Percentiles rank a stretch among this genome's conserved stretches.
Evolutionary conservation across 164 flowering plant genomes (phyloP).

Genomic region (Sextonia rubra): DNA sequence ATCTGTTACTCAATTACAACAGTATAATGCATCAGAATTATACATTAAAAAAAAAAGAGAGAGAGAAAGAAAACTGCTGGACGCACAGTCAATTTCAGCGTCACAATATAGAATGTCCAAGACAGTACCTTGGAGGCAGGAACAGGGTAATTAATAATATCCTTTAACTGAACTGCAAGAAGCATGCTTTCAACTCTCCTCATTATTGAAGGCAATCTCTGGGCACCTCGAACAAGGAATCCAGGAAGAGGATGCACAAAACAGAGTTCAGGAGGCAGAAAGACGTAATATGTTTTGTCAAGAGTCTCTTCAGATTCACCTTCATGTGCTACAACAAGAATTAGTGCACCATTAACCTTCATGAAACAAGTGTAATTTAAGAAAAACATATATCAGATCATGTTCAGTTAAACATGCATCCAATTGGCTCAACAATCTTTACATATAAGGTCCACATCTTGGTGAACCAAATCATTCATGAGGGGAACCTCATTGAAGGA

Average conservation of each 20-base stretch:
- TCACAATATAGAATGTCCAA: not conserved
- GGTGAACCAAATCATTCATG: too few species aligned
- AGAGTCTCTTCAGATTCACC: slow-evolving; percentile 69
- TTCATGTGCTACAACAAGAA: slow-evolving; percentile 36
- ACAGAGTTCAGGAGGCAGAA: slow-evolving; percentile 94
- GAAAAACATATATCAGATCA: not conserved
- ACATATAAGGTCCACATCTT: too few species aligned
- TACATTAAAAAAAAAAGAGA: slow-evolving; percentile 7
- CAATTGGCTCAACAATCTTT: too few species aligned
- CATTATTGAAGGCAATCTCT: slow-evolving; percentile 92
- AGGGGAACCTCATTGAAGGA: not conserved
- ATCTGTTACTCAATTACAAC: slow-evolving; percentile 40
- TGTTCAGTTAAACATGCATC: too few species aligned
- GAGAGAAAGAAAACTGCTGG: not conserved
- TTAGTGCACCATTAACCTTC: not conserved
- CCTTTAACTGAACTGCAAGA: slow-evolving; percentile 82
- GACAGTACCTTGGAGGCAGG: slow-evolving; percentile 68
- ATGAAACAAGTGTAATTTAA: slow-evolving; percentile 6
- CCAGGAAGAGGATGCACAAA: slow-evolving; percentile 94
- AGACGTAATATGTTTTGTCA: slow-evolving; percentile 93
- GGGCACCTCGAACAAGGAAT: slow-evolving; percentile 93
- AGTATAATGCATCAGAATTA: not conserved
- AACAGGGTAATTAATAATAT: slow-evolving; percentile 64
- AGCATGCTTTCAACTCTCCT: slow-evolving; percentile 97
- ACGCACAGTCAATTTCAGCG: not conserved